Conservation (phyloP, 1,284 basidiomycete genomes). For the Cystobasidium slooffiae region DNA sequence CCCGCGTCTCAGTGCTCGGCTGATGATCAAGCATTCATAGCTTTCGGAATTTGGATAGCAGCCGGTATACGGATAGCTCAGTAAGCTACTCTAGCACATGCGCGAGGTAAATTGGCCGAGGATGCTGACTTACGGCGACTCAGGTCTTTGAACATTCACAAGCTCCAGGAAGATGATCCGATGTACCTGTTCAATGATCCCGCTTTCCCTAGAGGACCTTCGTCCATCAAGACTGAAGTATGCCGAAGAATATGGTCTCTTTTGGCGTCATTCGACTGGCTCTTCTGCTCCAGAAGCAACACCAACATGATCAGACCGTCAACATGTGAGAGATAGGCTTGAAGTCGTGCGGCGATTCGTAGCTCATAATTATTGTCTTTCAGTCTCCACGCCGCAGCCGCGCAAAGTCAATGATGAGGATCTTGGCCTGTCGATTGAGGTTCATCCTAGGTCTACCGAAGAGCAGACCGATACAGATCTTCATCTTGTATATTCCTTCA, state of each 20-base stretch:
- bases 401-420: constrained; percentile 26
- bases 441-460: neutral
- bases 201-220: constrained; percentile 8
- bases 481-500: neutral
- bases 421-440: constrained; percentile 7
- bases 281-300: constrained; percentile 19
- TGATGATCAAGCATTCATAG: neutral
- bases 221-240: constrained; percentile 10
- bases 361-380: neutral
- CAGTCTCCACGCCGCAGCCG: constrained; percentile 1
- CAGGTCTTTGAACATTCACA: constrained; percentile 18
- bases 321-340: neutral
- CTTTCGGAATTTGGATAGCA: constrained; percentile 20
- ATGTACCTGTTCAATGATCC: constrained; percentile 14
- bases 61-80: constrained; percentile 22
- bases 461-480: constrained; percentile 17
- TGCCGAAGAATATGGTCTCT: constrained; percentile 16
- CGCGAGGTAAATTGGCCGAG: too few relatives aligned
- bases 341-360: neutral
- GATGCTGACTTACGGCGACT: neutral
- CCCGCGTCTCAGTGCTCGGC: neutral
- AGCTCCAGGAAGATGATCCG: constrained; percentile 4
- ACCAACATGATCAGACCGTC: constrained; percentile 15
- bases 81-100: neutral
- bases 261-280: constrained; percentile 13